Percentiles rank a stretch among this genome's conserved stretches.
These are phyloP conservation scores for Penicillium roqueforti DNA, from an alignment of 495 filamentous ascomycete genomes.

Conservation along the genomic window DNA sequence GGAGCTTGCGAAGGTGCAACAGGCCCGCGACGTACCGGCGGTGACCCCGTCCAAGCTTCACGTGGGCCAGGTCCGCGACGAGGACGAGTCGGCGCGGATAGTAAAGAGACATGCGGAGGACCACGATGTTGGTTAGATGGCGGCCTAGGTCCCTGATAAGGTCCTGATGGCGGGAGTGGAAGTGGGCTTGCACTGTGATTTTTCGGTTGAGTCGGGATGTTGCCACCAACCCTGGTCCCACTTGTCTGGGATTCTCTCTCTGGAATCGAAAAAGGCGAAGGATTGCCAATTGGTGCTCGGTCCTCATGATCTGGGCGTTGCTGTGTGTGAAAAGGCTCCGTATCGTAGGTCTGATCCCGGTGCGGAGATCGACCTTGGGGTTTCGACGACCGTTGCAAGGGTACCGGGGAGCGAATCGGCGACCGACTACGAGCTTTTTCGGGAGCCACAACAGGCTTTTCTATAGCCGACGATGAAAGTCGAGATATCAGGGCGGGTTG, in stretches of 20 bases:
- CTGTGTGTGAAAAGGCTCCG: neutral
- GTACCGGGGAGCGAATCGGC: constrained; percentile 11
- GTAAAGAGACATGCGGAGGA: constrained; percentile 42
- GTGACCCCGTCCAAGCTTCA: constrained; percentile 34
- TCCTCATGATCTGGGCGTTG: neutral
- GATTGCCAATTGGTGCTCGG: neutral
- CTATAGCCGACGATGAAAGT: constrained; percentile 28
- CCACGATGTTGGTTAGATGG: constrained; percentile 47
- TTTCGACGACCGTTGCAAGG: constrained; percentile 9
- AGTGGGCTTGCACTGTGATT: constrained; percentile 34
- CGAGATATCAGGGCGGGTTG: constrained; percentile 26
- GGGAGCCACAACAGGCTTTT: constrained; percentile 15
- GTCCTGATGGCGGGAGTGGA: constrained; percentile 44
- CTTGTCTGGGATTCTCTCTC: constrained; percentile 13
- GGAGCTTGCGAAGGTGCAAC: constrained; percentile 28
- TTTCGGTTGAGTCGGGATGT: constrained; percentile 35
- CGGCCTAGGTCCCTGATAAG: constrained; percentile 42
- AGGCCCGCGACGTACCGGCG: constrained; percentile 38
- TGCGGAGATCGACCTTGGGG: constrained; percentile 9
- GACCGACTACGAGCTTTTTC: constrained; percentile 19
- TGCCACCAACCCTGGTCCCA: constrained; percentile 10
- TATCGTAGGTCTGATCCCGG: constrained; percentile 9
- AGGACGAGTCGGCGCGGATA: constrained; percentile 59
- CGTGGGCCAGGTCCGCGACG: constrained; percentile 45
- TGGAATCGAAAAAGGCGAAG: neutral